A percentile compares a stretch with the other conserved stretches of the same genome.
Conservation (phyloP, 176 grass and related monocot genomes). For the Eleusine indica region DNA sequence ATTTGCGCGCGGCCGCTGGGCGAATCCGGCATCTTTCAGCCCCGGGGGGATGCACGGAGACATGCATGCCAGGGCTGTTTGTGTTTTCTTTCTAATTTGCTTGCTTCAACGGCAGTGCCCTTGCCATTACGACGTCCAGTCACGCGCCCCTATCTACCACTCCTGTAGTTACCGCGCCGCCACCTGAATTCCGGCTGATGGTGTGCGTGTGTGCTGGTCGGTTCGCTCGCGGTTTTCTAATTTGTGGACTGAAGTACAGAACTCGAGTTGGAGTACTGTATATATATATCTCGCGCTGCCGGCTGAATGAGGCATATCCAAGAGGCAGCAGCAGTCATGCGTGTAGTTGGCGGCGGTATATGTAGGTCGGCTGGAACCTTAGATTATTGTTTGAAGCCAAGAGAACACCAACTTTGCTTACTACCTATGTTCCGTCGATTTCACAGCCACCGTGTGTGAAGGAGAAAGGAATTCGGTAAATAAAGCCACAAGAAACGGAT, state of each 20-base stretch:
- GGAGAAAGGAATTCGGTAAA: background rate
- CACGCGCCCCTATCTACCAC: background rate
- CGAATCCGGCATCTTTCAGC: background rate
- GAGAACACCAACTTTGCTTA: background rate
- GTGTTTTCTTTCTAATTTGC: background rate
- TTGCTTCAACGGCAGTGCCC: background rate
- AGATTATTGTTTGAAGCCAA: background rate
- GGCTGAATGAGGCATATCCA: background rate
- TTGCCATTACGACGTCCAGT: background rate
- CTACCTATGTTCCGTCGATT: too few relatives aligned
- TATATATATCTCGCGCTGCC: background rate
- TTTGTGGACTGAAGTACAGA: too few relatives aligned
- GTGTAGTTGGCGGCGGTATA: background rate
- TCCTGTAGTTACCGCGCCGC: background rate
- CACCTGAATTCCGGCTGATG: background rate
- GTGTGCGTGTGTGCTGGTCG: background rate
- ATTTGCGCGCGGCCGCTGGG: background rate
- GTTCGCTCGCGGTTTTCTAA: background rate
- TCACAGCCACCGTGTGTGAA: background rate
- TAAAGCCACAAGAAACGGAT: background rate
- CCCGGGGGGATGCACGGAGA: slow-evolving; percentile 16
- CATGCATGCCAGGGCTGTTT: background rate
- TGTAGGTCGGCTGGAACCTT: too few relatives aligned
- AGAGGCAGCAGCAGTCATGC: too few relatives aligned
- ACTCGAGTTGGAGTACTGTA: too few relatives aligned